phyloP scores from a whole-genome alignment of 306 rosid genomes.

The Nissolia schottii region DNA sequence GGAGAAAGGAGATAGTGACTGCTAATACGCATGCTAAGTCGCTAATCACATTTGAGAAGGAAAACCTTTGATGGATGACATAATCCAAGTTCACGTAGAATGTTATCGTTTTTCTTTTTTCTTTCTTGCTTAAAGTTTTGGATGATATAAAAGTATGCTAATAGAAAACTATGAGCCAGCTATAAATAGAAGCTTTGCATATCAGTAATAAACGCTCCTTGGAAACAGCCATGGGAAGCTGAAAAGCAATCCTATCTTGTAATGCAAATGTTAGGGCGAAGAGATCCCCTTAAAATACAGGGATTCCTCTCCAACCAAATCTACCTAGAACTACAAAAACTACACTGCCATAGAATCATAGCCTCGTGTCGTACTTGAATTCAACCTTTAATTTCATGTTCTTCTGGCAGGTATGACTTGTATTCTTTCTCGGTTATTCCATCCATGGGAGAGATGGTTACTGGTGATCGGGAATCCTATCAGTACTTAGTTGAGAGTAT shows the following conservation, averaged over 20 bases:
- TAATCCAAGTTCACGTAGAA: not conserved
- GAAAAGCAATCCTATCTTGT: not conserved
- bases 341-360: slow-evolving; percentile 2
- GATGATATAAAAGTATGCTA: not conserved
- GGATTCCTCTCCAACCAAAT: slow-evolving; percentile 3
- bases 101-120: not conserved
- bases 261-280: not conserved
- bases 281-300: not conserved
- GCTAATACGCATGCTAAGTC: not conserved
- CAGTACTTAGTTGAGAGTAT: slow-evolving; percentile 96
- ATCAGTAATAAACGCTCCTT: not conserved
- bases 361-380: slow-evolving; percentile 3
- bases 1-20: not conserved
- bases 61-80: not conserved
- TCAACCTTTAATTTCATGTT: slow-evolving; percentile 18
- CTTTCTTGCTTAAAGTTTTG: not conserved
- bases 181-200: not conserved
- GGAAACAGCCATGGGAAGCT: not conserved
- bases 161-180: not conserved
- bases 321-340: not conserved
- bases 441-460: slow-evolving; percentile 70
- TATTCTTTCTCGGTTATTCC: slow-evolving; percentile 83
- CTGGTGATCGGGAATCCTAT: slow-evolving; percentile 81
- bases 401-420: slow-evolving; percentile 61
- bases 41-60: slow-evolving; percentile 16